Percentiles rank a stretch among this genome's conserved stretches.
Evolutionary conservation across 495 filamentous ascomycete species (phyloP).

Genomic region (Zalerion maritima): DNA sequence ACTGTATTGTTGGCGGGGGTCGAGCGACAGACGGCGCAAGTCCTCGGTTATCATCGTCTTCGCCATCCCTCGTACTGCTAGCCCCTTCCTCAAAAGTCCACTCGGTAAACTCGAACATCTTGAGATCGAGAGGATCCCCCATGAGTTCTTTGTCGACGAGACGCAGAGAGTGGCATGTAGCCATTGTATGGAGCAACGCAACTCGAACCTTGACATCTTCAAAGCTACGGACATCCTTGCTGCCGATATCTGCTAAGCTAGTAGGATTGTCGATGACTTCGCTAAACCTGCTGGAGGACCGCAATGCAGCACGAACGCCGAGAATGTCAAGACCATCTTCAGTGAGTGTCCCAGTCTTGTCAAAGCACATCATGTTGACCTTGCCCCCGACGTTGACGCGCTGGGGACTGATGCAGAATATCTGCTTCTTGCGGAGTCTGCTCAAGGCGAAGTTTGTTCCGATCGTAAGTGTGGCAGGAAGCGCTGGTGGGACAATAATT

Average conservation of each 20-base stretch:
- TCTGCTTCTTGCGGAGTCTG: constrained; percentile 69
- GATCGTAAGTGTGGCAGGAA: constrained; percentile 94
- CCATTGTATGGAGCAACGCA: constrained; percentile 84
- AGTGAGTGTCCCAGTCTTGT: constrained; percentile 95
- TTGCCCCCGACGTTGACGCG: constrained; percentile 93
- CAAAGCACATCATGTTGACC: constrained; percentile 91
- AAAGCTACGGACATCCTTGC: no score
- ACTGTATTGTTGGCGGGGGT: constrained; percentile 51
- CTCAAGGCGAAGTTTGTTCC: constrained; percentile 90
- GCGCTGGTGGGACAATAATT: constrained; percentile 89
- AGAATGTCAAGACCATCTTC: constrained; percentile 95
- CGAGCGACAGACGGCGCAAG: constrained; percentile 71
- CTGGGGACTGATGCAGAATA: constrained; percentile 97
- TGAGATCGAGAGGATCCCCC: constrained; percentile 89
- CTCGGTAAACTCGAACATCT: constrained; percentile 96
- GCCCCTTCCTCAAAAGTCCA: constrained; percentile 88
- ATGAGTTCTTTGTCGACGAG: constrained; percentile 76
- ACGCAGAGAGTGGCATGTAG: constrained; percentile 87
- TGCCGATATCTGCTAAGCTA: no score
- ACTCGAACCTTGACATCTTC: no score
- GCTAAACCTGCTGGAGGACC: constrained; percentile 37
- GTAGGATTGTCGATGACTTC: constrained; percentile 32
- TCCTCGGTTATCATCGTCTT: constrained; percentile 52
- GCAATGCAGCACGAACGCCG: constrained; percentile 62
- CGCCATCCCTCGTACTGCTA: constrained; percentile 35